phyloP scores from a whole-genome alignment of 495 filamentous ascomycete species.

The Peziza echinospora region DNA sequence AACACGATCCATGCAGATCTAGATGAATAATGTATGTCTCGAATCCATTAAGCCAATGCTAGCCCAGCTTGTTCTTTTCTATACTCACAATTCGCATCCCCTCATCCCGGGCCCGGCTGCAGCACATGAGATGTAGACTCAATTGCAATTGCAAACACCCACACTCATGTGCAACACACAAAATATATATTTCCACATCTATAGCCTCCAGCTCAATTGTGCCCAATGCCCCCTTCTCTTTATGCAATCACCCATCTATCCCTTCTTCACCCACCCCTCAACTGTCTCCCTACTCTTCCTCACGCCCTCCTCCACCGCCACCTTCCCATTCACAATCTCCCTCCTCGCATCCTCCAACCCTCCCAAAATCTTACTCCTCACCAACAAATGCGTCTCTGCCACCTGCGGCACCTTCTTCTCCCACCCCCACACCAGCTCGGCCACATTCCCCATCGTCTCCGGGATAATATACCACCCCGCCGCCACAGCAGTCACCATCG shows the following conservation, averaged over 20 bases:
- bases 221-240: neutral
- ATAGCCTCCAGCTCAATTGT: neutral
- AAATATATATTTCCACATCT: neutral
- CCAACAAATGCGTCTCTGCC: constrained; percentile 48
- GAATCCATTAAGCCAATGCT: no score
- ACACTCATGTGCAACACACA: no score
- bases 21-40: no score
- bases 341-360: constrained; percentile 41
- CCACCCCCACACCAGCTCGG: constrained; percentile 63
- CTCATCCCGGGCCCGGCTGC: no score
- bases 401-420: constrained; percentile 68
- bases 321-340: constrained; percentile 5
- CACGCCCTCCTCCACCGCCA: constrained; percentile 24
- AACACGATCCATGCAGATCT: no score
- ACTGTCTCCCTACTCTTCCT: constrained; percentile 17
- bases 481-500: constrained; percentile 46
- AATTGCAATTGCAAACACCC: no score
- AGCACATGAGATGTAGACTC: no score
- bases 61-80: no score
- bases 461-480: constrained; percentile 56
- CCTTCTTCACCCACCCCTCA: constrained; percentile 1
- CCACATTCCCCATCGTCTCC: constrained; percentile 65
- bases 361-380: constrained; percentile 43
- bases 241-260: constrained; percentile 1
- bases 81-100: no score